These are phyloP conservation scores for Coemansia sp. DNA, from an alignment of 192 early-diverging fungal species.

Conservation along the genomic window DNA sequence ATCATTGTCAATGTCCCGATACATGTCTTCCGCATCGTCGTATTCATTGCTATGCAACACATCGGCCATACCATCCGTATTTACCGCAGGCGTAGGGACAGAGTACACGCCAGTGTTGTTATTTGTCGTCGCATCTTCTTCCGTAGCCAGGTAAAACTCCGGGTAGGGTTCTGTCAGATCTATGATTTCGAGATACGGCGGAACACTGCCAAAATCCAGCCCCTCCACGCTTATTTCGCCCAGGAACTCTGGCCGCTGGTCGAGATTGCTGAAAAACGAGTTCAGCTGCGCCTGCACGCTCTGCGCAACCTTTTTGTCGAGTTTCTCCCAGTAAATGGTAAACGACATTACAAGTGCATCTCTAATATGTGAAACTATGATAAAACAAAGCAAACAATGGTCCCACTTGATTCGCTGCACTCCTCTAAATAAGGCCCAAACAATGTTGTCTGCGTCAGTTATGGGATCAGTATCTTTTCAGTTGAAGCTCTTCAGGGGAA, in stretches of 20 bases:
- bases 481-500: too few species aligned
- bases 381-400: too few species aligned
- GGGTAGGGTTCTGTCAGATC: slow-evolving; percentile 75
- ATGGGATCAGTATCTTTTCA: too few species aligned
- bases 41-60: too few species aligned
- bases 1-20: slow-evolving; percentile 19
- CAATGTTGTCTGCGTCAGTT: too few species aligned
- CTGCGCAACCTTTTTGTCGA: slow-evolving; percentile 63
- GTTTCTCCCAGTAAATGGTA: slow-evolving; percentile 69
- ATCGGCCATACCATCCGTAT: too few species aligned
- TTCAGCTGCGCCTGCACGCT: slow-evolving; percentile 70
- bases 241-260: slow-evolving; percentile 67
- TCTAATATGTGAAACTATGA: too few species aligned
- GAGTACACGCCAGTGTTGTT: neutral
- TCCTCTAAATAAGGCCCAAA: neutral
- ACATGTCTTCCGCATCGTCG: neutral
- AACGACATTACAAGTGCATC: slow-evolving; percentile 61
- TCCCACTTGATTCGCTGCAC: too few species aligned
- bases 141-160: slow-evolving; percentile 72
- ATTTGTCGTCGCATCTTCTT: slow-evolving; percentile 28
- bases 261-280: slow-evolving; percentile 60
- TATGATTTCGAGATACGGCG: slow-evolving; percentile 69
- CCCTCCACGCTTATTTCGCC: slow-evolving; percentile 69
- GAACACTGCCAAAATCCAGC: slow-evolving; percentile 70
- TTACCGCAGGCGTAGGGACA: neutral